A percentile compares a stretch with the other conserved stretches of the same genome.
Evolutionary conservation across 805 yeast genomes (phyloP).

Genomic region (Candida ponderosae): DNA sequence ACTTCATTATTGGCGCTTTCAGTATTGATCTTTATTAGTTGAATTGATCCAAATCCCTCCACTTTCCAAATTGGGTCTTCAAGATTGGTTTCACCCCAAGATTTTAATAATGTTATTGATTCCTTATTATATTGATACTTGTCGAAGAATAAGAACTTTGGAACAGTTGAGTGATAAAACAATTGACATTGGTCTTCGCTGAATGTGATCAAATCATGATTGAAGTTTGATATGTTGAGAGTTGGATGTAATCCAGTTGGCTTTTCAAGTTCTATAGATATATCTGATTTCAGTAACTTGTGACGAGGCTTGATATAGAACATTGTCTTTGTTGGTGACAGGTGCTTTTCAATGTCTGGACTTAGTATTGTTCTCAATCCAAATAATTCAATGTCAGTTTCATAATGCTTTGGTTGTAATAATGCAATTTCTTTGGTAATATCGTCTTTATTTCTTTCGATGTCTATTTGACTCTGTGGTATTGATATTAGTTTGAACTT

Average conservation of each 20-base stretch:
- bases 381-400: slow-evolving; percentile 13
- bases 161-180: slow-evolving; percentile 34
- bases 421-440: slow-evolving; percentile 18
- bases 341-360: slow-evolving; percentile 2
- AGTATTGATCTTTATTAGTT: slow-evolving; percentile 28
- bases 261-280: slow-evolving; percentile 9
- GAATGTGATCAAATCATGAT: neutral
- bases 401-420: slow-evolving; percentile 9
- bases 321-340: slow-evolving; percentile 16
- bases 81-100: slow-evolving; percentile 50
- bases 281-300: neutral
- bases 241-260: slow-evolving; percentile 34
- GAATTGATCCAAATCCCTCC: slow-evolving; percentile 37
- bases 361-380: slow-evolving; percentile 14
- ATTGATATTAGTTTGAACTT: slow-evolving; percentile 12
- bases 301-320: slow-evolving; percentile 18
- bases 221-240: slow-evolving; percentile 8
- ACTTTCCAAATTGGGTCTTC: slow-evolving; percentile 48
- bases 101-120: slow-evolving; percentile 23
- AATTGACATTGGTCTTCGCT: slow-evolving; percentile 30
- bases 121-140: slow-evolving; percentile 39
- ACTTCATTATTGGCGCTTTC: slow-evolving; percentile 12
- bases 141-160: slow-evolving; percentile 43
- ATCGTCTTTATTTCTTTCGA: slow-evolving; percentile 1
- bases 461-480: slow-evolving; percentile 9